Percentiles rank a stretch among this genome's conserved stretches.
Evolutionary conservation across 441 rosid species (phyloP).

Genomic region (Pelargonium fulgidum): DNA sequence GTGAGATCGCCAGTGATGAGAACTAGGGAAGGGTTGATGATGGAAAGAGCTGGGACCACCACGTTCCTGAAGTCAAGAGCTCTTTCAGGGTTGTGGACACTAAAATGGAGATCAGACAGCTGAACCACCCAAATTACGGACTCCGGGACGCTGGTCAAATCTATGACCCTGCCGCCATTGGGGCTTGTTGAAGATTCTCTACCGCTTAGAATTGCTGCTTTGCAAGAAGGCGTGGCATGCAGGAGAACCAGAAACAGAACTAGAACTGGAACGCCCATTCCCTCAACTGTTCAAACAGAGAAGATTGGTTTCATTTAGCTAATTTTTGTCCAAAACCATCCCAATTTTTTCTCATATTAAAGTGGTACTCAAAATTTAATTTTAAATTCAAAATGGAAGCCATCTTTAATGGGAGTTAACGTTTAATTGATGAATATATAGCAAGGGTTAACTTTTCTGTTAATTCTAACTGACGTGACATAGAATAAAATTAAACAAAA

Average conservation of each 20-base stretch:
- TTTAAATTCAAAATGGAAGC: too few species aligned
- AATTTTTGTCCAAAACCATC: too few species aligned
- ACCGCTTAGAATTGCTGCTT: background rate
- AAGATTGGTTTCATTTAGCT: too few species aligned
- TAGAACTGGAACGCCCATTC: background rate
- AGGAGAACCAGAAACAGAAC: background rate
- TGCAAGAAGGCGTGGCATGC: background rate
- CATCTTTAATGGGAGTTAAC: too few species aligned
- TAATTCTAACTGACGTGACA: too few species aligned
- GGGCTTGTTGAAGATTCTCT: background rate
- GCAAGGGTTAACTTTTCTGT: too few species aligned
- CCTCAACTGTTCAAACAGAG: background rate
- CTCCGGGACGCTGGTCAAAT: slow-evolving; percentile 54
- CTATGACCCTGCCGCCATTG: slow-evolving; percentile 33
- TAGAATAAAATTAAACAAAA: too few species aligned
- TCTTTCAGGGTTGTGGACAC: slow-evolving; percentile 79
- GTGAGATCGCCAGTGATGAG: slow-evolving; percentile 92
- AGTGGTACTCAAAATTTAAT: too few species aligned
- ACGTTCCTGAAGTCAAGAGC: slow-evolving; percentile 56
- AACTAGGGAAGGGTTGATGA: slow-evolving; percentile 78
- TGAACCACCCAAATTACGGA: slow-evolving; percentile 82
- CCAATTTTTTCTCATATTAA: too few species aligned
- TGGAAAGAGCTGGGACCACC: slow-evolving; percentile 57
- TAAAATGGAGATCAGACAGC: slow-evolving; percentile 94
- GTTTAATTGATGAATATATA: too few species aligned